These are phyloP conservation scores for Cochlearia excelsa DNA, from an alignment of 345 rosid genomes.

Conservation along the genomic window DNA sequence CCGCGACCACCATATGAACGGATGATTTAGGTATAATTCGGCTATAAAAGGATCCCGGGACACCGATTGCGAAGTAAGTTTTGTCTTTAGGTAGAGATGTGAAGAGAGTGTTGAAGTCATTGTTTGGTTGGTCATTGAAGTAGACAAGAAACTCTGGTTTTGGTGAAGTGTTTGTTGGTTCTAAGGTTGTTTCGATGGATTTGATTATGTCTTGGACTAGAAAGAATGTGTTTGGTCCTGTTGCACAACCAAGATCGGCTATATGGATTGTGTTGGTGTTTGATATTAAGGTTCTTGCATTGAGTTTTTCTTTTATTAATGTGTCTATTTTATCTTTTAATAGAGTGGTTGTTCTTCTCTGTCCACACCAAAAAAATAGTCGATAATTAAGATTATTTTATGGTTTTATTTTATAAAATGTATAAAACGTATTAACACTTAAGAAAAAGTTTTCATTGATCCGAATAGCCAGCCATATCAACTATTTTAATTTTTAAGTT, in stretches of 20 bases:
- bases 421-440: neutral
- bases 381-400: neutral
- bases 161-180: conserved; percentile 18
- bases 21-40: conserved; percentile 38
- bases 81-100: conserved; percentile 38
- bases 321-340: conserved; percentile 43
- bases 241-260: conserved; percentile 74
- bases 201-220: conserved; percentile 44
- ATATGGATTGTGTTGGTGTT: conserved; percentile 38
- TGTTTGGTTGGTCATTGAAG: conserved; percentile 46
- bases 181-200: conserved; percentile 33
- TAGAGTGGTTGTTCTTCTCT: conserved; percentile 42
- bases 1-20: conserved; percentile 36
- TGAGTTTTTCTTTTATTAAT: conserved; percentile 45
- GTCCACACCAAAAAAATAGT: conserved; percentile 21
- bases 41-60: conserved; percentile 46
- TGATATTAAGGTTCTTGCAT: conserved; percentile 37
- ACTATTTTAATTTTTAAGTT: too few species aligned
- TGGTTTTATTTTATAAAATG: neutral
- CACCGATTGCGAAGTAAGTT: conserved; percentile 41
- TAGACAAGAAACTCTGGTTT: conserved; percentile 48
- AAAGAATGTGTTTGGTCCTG: conserved; percentile 55
- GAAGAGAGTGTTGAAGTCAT: conserved; percentile 63
- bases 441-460: neutral
- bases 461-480: conserved; percentile 18